Evolutionary conservation across 495 filamentous ascomycete genomes (phyloP).

Genomic region (Penicillium tannophilum): DNA sequence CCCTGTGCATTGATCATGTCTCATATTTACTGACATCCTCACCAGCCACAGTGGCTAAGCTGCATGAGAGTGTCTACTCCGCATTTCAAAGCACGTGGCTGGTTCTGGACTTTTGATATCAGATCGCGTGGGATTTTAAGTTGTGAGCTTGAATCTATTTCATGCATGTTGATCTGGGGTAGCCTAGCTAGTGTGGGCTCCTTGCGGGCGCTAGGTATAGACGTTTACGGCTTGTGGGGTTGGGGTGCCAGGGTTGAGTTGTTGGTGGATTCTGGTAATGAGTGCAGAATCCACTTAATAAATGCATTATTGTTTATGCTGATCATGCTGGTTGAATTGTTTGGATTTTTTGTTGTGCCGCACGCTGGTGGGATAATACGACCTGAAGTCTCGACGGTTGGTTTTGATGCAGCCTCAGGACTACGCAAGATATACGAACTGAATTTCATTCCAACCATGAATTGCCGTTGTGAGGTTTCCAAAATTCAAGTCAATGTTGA

Average conservation of each 20-base stretch:
- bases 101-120: background rate
- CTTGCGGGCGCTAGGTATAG: background rate
- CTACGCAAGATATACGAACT: too few relatives aligned
- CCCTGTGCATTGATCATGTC: constrained; percentile 6
- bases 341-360: too few relatives aligned
- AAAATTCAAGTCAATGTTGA: too few relatives aligned
- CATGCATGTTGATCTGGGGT: background rate
- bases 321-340: background rate
- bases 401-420: too few relatives aligned
- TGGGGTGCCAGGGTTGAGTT: background rate
- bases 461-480: too few relatives aligned
- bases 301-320: background rate
- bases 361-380: too few relatives aligned
- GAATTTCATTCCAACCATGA: too few relatives aligned
- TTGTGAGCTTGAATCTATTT: background rate
- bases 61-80: background rate
- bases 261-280: background rate
- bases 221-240: background rate
- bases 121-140: background rate
- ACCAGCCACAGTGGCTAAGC: constrained; percentile 13
- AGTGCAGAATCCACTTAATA: background rate
- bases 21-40: background rate
- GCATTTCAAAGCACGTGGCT: background rate
- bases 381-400: too few relatives aligned
- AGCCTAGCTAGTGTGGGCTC: background rate